Base-by-base conservation (phyloP, 192 early-diverging fungal species). In the Podila verticillata region DNA sequence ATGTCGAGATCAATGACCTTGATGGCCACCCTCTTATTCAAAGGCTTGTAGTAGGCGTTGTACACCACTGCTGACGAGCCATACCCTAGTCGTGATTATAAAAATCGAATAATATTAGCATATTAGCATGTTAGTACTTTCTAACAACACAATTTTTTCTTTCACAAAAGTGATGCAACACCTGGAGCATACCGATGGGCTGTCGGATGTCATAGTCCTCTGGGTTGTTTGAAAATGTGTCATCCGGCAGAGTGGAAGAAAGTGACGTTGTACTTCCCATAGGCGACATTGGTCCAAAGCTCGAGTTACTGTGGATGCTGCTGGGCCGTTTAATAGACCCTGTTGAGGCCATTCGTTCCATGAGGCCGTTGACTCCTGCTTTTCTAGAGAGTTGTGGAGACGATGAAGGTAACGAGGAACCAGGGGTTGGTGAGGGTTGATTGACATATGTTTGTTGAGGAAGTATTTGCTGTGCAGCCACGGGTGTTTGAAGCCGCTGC, bases 1-100 rank as follows among this genome's bases (percentile, higher is more conserved):
- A 90, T 90, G 74, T 96, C 95, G 68, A 96, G 82, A 75, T 96
- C 94, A 77, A 96, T 95, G 66, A 95, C 90, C 68, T 96, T 96
- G 60, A 95, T 87, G 7, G 92, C 92, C 28, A 95, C 89, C 28
- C 84, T 71, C 68, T 87, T 91, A 61, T 89, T 87, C 13, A 85
- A 68, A 0, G 94, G 93, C 61, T 90, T 89, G 72, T 95, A 95
- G 63, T 87, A 84, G 19, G 95, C 95, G 60, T 85, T 86, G 77
- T 95, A 94, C 2, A 96, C 95, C 28, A 92, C 83, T 8, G 95
- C 95, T 26, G 95, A 96, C 0, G 93, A 94, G 24, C 95, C 95
- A 83, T 95, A 95, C 19, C 94, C 94, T 93, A 68, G 8, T 48
- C 7, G 64, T 3, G 29, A 60, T 19, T 15, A 56, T 51, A 3